Percentiles rank a stretch among this genome's conserved stretches.
Conservation (phyloP, 2,329 filamentous ascomycete genomes). For the Teratosphaeria nubilosa region DNA sequence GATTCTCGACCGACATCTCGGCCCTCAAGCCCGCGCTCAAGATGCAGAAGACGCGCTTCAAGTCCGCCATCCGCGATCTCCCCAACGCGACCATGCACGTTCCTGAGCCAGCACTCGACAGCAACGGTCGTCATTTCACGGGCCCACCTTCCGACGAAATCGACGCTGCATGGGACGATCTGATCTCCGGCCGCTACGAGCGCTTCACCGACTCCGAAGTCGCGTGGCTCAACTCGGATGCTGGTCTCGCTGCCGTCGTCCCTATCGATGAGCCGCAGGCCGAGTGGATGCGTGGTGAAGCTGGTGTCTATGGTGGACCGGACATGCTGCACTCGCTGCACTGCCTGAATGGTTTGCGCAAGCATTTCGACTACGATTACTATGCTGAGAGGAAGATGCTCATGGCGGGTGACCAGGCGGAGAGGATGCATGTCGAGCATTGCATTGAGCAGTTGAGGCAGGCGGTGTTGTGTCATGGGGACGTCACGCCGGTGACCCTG, state of each 20-base stretch:
- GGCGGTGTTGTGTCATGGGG: conserved; percentile 8
- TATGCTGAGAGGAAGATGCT: background rate
- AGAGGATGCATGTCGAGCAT: conserved; percentile 7
- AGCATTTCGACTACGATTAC: conserved; percentile 3
- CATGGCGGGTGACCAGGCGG: background rate
- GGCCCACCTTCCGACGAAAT: conserved; percentile 4
- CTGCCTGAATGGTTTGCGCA: conserved; percentile 6
- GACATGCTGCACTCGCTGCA: conserved; percentile 8
- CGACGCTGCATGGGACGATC: conserved; percentile 5
- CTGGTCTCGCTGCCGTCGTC: background rate
- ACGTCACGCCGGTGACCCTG: conserved; percentile 7
- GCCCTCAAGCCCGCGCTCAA: conserved; percentile 3
- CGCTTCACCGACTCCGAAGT: conserved; percentile 2
- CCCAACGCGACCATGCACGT: conserved; percentile 4
- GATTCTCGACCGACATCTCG: background rate
- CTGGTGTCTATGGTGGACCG: conserved; percentile 5
- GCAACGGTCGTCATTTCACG: conserved; percentile 2
- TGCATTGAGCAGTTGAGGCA: conserved; percentile 8
- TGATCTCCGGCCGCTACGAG: conserved; percentile 7
- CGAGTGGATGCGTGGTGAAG: background rate
- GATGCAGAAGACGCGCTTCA: conserved; percentile 1
- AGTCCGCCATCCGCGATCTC: conserved; percentile 2
- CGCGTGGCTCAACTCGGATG: conserved; percentile 1
- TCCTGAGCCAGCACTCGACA: conserved; percentile 4
- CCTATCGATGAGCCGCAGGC: background rate